A percentile compares a stretch with the other conserved stretches of the same genome.
phyloP scores from a whole-genome alignment of 257 asterid genomes.

The Nicotiana sylvestris region DNA sequence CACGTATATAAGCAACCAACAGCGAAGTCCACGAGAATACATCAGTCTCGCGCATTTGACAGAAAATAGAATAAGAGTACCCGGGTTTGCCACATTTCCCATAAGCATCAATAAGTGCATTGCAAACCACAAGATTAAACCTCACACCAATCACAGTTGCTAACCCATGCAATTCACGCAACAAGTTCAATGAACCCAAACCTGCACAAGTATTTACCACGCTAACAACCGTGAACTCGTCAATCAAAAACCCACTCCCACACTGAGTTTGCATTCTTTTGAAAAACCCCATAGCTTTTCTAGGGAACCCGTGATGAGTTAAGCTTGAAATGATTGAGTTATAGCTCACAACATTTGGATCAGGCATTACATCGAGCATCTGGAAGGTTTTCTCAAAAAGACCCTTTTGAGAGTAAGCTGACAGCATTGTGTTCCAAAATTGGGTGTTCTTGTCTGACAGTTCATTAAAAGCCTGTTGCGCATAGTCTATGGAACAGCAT shows the following conservation, averaged over 20 bases:
- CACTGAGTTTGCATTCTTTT: slow-evolving; percentile 19
- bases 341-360: slow-evolving; percentile 51
- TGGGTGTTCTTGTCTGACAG: slow-evolving; percentile 36
- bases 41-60: slow-evolving; percentile 43
- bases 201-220: slow-evolving; percentile 41
- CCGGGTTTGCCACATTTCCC: slow-evolving; percentile 49
- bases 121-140: slow-evolving; percentile 44
- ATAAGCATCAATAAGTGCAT: slow-evolving; percentile 56
- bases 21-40: slow-evolving; percentile 68
- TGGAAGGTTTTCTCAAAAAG: slow-evolving; percentile 28
- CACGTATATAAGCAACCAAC: slow-evolving; percentile 51
- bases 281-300: slow-evolving; percentile 34
- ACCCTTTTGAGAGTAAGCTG: slow-evolving; percentile 32
- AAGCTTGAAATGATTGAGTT: slow-evolving; percentile 55
- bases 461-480: slow-evolving; percentile 39
- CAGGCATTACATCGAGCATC: slow-evolving; percentile 62
- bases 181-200: slow-evolving; percentile 32
- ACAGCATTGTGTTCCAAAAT: slow-evolving; percentile 57
- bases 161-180: slow-evolving; percentile 52
- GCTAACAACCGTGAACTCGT: slow-evolving; percentile 56
- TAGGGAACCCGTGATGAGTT: slow-evolving; percentile 30
- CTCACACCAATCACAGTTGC: slow-evolving; percentile 36
- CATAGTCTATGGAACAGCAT: slow-evolving; percentile 42
- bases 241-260: slow-evolving; percentile 27
- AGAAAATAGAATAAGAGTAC: slow-evolving; percentile 34